phyloP scores from a whole-genome alignment of 257 asterid species.

The Echites panduratus region DNA sequence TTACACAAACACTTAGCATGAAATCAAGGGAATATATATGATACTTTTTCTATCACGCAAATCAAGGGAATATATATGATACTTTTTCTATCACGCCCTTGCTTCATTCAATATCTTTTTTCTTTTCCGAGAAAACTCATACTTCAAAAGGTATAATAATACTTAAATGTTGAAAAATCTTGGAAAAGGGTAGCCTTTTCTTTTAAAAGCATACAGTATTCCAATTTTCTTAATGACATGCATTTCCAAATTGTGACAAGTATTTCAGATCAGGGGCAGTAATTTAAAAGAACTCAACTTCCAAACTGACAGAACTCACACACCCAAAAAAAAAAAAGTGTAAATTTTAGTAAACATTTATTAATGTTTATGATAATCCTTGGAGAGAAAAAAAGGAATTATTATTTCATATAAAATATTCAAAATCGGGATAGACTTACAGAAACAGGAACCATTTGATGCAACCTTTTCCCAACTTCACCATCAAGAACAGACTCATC shows the following conservation, averaged over 20 bases:
- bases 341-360: neutral
- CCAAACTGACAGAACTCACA: neutral
- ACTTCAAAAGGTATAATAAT: neutral
- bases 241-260: neutral
- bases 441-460: slow-evolving; percentile 68
- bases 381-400: neutral
- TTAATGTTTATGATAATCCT: neutral
- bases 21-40: too few species aligned
- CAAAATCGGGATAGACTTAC: slow-evolving; percentile 36
- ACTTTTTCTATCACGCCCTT: too few species aligned
- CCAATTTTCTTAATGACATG: neutral
- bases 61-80: too few species aligned
- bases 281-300: too few species aligned
- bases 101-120: too few species aligned
- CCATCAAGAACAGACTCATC: slow-evolving; percentile 73
- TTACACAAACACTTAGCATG: too few species aligned
- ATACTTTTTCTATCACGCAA: too few species aligned
- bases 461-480: slow-evolving; percentile 74
- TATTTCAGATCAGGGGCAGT: too few species aligned
- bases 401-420: neutral
- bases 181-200: too few species aligned
- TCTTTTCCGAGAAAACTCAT: neutral
- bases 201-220: too few species aligned
- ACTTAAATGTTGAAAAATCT: neutral
- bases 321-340: neutral